Conservation (phyloP, 2,329 filamentous ascomycete genomes). For the Epichloe festucae region DNA sequence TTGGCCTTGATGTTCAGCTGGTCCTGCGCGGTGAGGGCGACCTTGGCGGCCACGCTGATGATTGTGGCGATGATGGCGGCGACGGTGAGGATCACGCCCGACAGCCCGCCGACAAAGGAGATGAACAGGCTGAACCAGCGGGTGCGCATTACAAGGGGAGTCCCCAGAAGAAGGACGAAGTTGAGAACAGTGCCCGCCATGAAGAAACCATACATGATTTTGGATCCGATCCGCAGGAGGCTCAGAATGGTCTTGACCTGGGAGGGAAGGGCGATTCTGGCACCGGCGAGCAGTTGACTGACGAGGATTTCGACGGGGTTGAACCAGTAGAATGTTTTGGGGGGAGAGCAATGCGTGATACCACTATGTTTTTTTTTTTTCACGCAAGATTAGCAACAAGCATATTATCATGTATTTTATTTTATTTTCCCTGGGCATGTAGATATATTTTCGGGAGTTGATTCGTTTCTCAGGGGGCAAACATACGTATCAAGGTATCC, state of each 20-base stretch:
- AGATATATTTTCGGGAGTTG: too few relatives aligned
- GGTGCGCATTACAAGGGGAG: constrained; percentile 41
- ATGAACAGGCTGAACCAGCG: constrained; percentile 55
- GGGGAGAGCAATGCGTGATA: constrained; percentile 60
- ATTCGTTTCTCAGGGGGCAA: too few relatives aligned
- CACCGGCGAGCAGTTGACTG: constrained; percentile 67
- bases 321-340: constrained; percentile 71
- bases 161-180: constrained; percentile 57
- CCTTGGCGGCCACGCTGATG: constrained; percentile 71
- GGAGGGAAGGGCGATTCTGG: constrained; percentile 67
- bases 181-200: constrained; percentile 56
- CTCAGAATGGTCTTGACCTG: constrained; percentile 60
- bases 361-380: constrained; percentile 30
- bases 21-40: constrained; percentile 57
- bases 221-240: constrained; percentile 60
- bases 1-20: constrained; percentile 64
- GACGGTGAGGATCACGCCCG: constrained; percentile 53
- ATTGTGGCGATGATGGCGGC: constrained; percentile 67
- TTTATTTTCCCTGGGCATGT: too few relatives aligned
- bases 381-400: neutral
- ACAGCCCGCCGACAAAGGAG: constrained; percentile 52
- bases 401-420: too few relatives aligned
- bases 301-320: constrained; percentile 75
- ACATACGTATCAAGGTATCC: constrained; percentile 56
- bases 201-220: constrained; percentile 86